Percentiles rank a stretch among this genome's conserved stretches.
These are phyloP conservation scores for Xylaria digitata DNA, from an alignment of 2,329 filamentous ascomycete species.

Conservation along the genomic window DNA sequence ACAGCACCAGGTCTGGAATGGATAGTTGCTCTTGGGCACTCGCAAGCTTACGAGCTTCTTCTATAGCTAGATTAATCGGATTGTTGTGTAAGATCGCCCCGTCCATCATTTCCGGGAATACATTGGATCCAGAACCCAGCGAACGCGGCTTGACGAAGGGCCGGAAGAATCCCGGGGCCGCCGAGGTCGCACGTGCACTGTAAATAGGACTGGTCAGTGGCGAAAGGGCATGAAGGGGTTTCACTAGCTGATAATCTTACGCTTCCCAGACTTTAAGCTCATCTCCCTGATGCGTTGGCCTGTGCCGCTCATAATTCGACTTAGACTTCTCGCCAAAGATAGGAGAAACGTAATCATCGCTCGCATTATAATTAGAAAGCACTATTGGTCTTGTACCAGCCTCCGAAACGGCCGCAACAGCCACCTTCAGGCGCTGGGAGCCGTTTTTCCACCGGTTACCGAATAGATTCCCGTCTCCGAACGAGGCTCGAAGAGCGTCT, in stretches of 20 bases:
- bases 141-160: background rate
- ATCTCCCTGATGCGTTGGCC: background rate
- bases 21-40: background rate
- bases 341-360: background rate
- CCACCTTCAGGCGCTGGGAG: background rate
- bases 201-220: too few species aligned
- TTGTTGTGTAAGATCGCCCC: slow-evolving; percentile 14
- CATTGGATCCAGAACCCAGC: too few species aligned
- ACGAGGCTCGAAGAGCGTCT: background rate
- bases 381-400: slow-evolving; percentile 1
- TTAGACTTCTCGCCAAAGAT: too few species aligned
- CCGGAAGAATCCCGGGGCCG: slow-evolving; percentile 9
- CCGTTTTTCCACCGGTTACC: too few species aligned
- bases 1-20: slow-evolving; percentile 4
- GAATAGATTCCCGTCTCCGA: background rate
- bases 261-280: slow-evolving; percentile 5
- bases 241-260: background rate
- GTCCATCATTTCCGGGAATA: slow-evolving; percentile 4
- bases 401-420: background rate
- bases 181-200: slow-evolving; percentile 15
- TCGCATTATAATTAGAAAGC: slow-evolving; percentile 13
- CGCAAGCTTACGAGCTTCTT: background rate
- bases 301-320: background rate
- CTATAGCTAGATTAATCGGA: slow-evolving; percentile 8
- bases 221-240: too few species aligned